phyloP scores from a whole-genome alignment of 768 basidiomycete genomes.

The Psilocybe cubensis region DNA sequence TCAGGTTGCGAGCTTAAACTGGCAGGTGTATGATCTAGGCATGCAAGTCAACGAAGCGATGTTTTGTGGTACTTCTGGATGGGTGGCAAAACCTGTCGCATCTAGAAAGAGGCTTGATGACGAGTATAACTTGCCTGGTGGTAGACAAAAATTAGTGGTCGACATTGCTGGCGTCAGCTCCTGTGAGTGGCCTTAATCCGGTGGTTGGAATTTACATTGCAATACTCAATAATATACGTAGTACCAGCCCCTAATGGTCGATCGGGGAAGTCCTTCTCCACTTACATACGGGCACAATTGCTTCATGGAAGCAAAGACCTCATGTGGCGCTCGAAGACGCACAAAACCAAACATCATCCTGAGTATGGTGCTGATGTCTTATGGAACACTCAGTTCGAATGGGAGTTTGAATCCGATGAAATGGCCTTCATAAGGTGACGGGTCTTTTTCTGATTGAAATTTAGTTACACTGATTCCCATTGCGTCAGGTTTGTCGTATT shows the following conservation, averaged over 20 bases:
- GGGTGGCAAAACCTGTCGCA: slow-evolving; percentile 52
- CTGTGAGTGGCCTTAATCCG: slow-evolving; percentile 31
- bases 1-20: slow-evolving; percentile 61
- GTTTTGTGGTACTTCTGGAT: slow-evolving; percentile 60
- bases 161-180: slow-evolving; percentile 49
- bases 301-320: slow-evolving; percentile 41
- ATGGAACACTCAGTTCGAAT: slow-evolving; percentile 50
- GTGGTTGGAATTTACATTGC: background rate
- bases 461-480: slow-evolving; percentile 1
- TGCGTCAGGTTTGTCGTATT: slow-evolving; percentile 35
- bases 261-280: slow-evolving; percentile 38
- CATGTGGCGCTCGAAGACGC: slow-evolving; percentile 45
- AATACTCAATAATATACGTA: slow-evolving; percentile 19
- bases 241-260: slow-evolving; percentile 50
- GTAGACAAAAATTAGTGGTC: slow-evolving; percentile 1
- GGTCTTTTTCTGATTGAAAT: slow-evolving; percentile 8
- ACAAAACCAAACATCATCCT: slow-evolving; percentile 36
- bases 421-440: slow-evolving; percentile 57
- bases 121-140: slow-evolving; percentile 22
- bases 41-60: slow-evolving; percentile 68
- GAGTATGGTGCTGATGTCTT: slow-evolving; percentile 40
- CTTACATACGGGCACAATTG: slow-evolving; percentile 50
- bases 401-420: slow-evolving; percentile 53
- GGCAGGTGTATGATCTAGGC: slow-evolving; percentile 62
- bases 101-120: slow-evolving; percentile 21